Percentiles rank a stretch among this genome's conserved stretches.
Evolutionary conservation across 2,329 filamentous ascomycete genomes (phyloP).

Genomic region (Chalara sp.): DNA sequence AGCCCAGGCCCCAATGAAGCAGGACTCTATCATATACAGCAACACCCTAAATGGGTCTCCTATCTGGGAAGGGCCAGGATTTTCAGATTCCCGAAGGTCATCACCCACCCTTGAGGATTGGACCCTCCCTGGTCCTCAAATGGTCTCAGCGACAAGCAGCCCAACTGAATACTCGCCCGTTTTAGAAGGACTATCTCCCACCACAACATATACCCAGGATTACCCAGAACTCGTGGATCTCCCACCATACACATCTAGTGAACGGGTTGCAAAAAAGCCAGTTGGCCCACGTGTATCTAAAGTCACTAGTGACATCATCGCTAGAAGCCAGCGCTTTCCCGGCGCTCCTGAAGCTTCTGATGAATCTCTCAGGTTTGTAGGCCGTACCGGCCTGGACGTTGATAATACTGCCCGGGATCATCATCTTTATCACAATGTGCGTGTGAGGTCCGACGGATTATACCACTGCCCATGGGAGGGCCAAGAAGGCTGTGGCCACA

Average conservation of each 20-base stretch:
- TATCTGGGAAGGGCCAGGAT: constrained; percentile 18
- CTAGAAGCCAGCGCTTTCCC: constrained; percentile 12
- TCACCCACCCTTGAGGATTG: constrained; percentile 21
- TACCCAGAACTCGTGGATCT: constrained; percentile 20
- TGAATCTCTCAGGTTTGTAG: constrained; percentile 22
- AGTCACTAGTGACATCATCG: constrained; percentile 21
- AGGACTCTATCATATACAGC: constrained; percentile 18
- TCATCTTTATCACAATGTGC: constrained; percentile 62
- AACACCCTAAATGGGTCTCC: constrained; percentile 15
- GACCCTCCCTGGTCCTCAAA: constrained; percentile 14
- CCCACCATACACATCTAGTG: constrained; percentile 22
- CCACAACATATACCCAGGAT: constrained; percentile 23
- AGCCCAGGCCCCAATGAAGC: constrained; percentile 13
- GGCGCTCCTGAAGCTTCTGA: constrained; percentile 21
- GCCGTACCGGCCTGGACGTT: constrained; percentile 24
- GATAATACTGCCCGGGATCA: constrained; percentile 51
- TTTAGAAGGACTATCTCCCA: constrained; percentile 22
- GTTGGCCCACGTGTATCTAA: constrained; percentile 25
- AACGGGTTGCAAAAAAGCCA: constrained; percentile 22
- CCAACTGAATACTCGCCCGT: constrained; percentile 24
- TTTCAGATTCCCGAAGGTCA: constrained; percentile 21
- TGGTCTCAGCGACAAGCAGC: constrained; percentile 18
- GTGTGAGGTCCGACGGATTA: constrained; percentile 64
- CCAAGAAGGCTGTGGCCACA: constrained; percentile 71
- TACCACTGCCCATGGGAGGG: constrained; percentile 90